phyloP scores from a whole-genome alignment of 371 early-diverging fungal species.

The Mucor irregularis region DNA sequence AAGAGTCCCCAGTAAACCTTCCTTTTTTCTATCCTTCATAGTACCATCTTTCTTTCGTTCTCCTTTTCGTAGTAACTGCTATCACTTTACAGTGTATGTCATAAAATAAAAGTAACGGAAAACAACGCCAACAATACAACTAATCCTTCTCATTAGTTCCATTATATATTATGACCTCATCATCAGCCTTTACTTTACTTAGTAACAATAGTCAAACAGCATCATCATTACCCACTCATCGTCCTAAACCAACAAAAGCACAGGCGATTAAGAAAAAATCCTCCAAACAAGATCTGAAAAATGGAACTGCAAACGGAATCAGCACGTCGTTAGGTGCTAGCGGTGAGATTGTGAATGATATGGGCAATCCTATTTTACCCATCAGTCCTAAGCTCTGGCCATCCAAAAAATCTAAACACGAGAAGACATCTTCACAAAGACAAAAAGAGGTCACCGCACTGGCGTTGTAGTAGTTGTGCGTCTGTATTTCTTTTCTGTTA shows the following conservation, averaged over 20 bases:
- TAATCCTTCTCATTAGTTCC: background rate
- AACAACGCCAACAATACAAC: background rate
- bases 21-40: background rate
- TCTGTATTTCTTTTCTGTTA: too few relatives aligned
- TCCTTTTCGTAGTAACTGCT: too few relatives aligned
- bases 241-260: conserved; percentile 52
- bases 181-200: background rate
- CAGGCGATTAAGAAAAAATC: conserved; percentile 3
- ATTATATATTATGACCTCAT: conserved; percentile 9
- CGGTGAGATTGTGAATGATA: conserved; percentile 39
- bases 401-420: background rate
- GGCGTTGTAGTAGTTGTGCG: background rate
- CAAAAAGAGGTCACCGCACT: background rate
- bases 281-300: conserved; percentile 6
- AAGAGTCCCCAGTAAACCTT: background rate
- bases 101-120: background rate
- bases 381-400: conserved; percentile 8
- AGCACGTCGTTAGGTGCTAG: conserved; percentile 31
- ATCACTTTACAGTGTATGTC: background rate
- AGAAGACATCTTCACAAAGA: background rate
- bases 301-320: background rate
- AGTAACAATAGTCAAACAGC: conserved; percentile 5
- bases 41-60: background rate
- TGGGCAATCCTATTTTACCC: conserved; percentile 26
- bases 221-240: conserved; percentile 57